These are phyloP conservation scores for Komagataella pseudopastoris DNA, from an alignment of 805 yeast genomes.

Conservation along the genomic window DNA sequence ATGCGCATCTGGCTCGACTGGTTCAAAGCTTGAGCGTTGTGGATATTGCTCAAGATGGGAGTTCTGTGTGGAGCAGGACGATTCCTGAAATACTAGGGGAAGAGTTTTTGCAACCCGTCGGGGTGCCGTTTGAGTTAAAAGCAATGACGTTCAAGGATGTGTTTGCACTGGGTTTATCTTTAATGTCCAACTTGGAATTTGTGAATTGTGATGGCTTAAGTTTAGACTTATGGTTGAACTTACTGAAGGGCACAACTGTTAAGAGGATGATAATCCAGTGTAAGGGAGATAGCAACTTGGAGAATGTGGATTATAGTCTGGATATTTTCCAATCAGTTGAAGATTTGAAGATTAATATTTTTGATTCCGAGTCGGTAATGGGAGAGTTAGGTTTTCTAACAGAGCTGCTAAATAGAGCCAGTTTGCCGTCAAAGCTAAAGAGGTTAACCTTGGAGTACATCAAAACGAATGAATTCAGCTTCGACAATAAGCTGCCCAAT, in stretches of 20 bases:
- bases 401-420: neutral
- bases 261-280: neutral
- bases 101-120: neutral
- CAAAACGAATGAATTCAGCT: neutral
- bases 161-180: neutral
- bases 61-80: neutral
- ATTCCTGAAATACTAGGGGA: neutral
- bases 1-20: neutral
- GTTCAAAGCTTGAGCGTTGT: neutral
- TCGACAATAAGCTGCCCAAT: neutral
- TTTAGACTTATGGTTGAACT: neutral
- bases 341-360: neutral
- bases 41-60: neutral
- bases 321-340: neutral
- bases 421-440: neutral
- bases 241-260: neutral
- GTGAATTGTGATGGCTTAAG: neutral
- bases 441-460: neutral
- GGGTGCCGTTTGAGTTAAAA: neutral
- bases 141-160: neutral
- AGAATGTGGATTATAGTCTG: neutral
- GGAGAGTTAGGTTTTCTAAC: neutral
- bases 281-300: neutral
- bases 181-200: neutral
- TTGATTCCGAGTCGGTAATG: neutral